Conservation (phyloP, 1,139 yeast species). For the Pichia inconspicua region DNA sequence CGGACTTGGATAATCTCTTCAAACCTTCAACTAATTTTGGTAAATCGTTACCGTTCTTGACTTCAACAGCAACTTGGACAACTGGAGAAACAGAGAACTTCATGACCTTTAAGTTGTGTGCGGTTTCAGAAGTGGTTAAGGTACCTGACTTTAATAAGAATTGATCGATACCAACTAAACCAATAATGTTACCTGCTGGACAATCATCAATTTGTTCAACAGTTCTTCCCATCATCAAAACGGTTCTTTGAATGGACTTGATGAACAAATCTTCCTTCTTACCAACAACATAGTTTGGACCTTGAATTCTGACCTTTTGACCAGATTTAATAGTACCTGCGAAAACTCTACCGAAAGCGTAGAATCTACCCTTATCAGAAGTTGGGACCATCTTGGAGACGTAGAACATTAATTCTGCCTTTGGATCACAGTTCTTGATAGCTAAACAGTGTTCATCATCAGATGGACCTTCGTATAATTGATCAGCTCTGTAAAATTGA, state of each 20-base stretch:
- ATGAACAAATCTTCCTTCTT: conserved; percentile 95
- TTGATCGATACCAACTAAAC: conserved; percentile 99
- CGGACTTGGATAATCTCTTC: conserved; percentile 99
- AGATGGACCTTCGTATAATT: conserved; percentile 97
- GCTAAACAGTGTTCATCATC: conserved; percentile 90
- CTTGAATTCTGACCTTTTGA: conserved; percentile 99
- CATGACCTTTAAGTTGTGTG: conserved; percentile 99
- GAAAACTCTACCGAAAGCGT: conserved; percentile 99
- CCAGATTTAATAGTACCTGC: conserved; percentile 99
- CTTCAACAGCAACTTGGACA: conserved; percentile 99
- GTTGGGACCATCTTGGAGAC: conserved; percentile 99
- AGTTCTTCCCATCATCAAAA: conserved; percentile 98
- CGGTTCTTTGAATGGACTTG: conserved; percentile 98
- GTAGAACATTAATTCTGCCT: conserved; percentile 97
- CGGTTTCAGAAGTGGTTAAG: conserved; percentile 89
- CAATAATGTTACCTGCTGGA: conserved; percentile 99
- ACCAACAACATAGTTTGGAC: conserved; percentile 99
- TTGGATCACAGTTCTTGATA: conserved; percentile 98
- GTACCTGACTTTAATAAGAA: conserved; percentile 99
- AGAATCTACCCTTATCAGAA: conserved; percentile 99
- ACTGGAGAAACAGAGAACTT: conserved; percentile 99
- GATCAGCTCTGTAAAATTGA: conserved; percentile 98
- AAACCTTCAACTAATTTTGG: conserved; percentile 99
- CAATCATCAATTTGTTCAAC: conserved; percentile 98
- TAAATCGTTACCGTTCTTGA: conserved; percentile 98